phyloP scores from a whole-genome alignment of 257 asterid genomes.

The Leptodermis oblonga region DNA sequence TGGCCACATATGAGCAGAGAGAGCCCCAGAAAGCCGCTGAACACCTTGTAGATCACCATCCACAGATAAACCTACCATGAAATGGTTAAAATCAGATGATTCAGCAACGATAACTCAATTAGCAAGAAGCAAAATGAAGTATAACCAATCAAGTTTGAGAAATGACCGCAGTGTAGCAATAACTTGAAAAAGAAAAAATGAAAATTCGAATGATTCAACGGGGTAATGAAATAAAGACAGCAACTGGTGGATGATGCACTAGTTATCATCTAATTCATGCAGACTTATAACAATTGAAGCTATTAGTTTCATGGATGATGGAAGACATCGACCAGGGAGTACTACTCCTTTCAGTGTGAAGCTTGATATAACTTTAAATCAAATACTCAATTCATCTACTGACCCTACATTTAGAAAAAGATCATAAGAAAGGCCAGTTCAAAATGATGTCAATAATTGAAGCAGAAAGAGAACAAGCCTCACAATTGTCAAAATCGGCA shows the following conservation, averaged over 20 bases:
- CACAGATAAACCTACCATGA: slow-evolving; percentile 39
- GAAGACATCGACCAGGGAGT: neutral
- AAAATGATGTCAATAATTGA: neutral
- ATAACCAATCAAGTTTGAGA: neutral
- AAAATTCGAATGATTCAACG: neutral
- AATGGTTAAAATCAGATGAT: slow-evolving; percentile 7
- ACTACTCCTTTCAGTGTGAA: neutral
- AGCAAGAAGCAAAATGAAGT: neutral
- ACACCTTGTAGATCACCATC: slow-evolving; percentile 94
- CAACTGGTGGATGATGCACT: neutral
- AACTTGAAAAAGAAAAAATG: neutral
- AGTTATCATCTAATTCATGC: neutral
- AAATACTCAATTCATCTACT: neutral
- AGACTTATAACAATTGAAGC: neutral
- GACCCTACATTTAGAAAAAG: neutral
- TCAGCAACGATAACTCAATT: neutral
- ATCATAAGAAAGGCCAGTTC: neutral
- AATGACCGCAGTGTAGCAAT: neutral
- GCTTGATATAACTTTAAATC: neutral
- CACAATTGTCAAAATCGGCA: slow-evolving; percentile 82
- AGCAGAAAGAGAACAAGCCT: slow-evolving; percentile 22
- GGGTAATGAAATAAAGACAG: neutral
- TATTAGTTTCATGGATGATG: neutral
- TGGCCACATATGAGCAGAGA: slow-evolving; percentile 96
- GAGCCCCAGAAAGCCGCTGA: slow-evolving; percentile 83